Percentiles rank a stretch among this genome's conserved stretches.
Conservation (phyloP, 2,329 filamentous ascomycete genomes). For the Xylariaceae sp. region DNA sequence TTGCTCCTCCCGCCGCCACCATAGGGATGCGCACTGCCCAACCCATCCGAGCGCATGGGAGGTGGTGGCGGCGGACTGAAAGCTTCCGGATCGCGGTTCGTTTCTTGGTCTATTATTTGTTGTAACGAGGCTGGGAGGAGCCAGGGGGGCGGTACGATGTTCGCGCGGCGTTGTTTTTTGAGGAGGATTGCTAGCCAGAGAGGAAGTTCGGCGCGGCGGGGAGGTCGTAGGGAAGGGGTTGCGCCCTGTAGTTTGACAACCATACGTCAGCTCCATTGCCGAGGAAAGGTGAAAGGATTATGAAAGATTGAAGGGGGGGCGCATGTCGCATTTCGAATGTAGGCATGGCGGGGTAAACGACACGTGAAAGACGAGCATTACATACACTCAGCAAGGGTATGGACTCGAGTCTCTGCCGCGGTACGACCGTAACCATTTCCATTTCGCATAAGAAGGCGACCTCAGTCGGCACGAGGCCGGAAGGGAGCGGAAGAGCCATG, state of each 20-base stretch:
- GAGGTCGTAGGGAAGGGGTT: slow-evolving; percentile 72
- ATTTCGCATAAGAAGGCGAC: slow-evolving; percentile 95
- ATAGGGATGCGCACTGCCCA: slow-evolving; percentile 39
- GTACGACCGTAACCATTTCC: slow-evolving; percentile 90
- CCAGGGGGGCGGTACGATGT: slow-evolving; percentile 90
- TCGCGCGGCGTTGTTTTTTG: slow-evolving; percentile 89
- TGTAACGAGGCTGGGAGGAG: slow-evolving; percentile 71
- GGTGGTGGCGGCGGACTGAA: slow-evolving; percentile 77
- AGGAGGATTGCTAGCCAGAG: slow-evolving; percentile 94
- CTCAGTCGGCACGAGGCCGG: slow-evolving; percentile 74
- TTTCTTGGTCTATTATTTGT: slow-evolving; percentile 77
- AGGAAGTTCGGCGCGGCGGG: slow-evolving; percentile 73
- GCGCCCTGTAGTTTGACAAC: slow-evolving; percentile 56
- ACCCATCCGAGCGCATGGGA: slow-evolving; percentile 48
- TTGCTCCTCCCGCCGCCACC: slow-evolving; percentile 20
- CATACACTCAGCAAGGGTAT: slow-evolving; percentile 83
- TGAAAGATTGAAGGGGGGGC: slow-evolving; percentile 7
- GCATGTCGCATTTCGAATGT: slow-evolving; percentile 6
- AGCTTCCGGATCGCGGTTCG: slow-evolving; percentile 61
- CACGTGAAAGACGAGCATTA: neutral
- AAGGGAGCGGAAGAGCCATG: slow-evolving; percentile 30
- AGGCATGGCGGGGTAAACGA: slow-evolving; percentile 11
- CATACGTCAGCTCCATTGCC: neutral
- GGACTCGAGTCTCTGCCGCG: slow-evolving; percentile 81
- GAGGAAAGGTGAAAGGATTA: neutral